Conservation (phyloP, 148 eudicot species). For the Talinum fruticosum region DNA sequence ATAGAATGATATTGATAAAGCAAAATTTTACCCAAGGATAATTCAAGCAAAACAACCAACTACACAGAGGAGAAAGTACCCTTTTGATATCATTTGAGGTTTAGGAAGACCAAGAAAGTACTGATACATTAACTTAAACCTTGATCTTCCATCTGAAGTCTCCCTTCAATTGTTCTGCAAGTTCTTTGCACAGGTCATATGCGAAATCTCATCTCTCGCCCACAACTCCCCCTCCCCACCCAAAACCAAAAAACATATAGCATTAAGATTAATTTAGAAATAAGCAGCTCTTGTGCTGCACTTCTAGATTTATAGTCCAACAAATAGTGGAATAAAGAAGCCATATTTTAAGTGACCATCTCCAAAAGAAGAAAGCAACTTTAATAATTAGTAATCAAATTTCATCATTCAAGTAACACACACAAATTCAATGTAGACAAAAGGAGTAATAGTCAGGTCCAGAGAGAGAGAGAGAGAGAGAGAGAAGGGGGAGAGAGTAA, state of each 20-base stretch:
- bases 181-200: not conserved
- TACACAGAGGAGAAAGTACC: not conserved
- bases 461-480: not conserved
- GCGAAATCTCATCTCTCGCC: not conserved
- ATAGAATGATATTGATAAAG: not conserved
- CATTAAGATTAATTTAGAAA: not conserved
- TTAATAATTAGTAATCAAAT: not conserved
- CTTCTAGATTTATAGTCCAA: not conserved
- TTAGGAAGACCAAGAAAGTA: slow-evolving; percentile 1
- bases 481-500: not conserved
- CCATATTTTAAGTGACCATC: not conserved
- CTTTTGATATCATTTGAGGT: not conserved
- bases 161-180: not conserved
- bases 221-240: not conserved
- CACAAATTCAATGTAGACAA: not conserved
- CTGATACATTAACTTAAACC: not conserved
- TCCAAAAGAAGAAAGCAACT: not conserved
- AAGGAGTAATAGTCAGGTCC: not conserved
- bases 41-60: not conserved
- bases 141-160: slow-evolving; percentile 3
- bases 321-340: not conserved
- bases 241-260: not conserved
- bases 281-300: not conserved
- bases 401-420: not conserved
- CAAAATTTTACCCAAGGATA: not conserved